phyloP scores from a whole-genome alignment of 129 eudicot genomes.

The Flaveria ramosissima region DNA sequence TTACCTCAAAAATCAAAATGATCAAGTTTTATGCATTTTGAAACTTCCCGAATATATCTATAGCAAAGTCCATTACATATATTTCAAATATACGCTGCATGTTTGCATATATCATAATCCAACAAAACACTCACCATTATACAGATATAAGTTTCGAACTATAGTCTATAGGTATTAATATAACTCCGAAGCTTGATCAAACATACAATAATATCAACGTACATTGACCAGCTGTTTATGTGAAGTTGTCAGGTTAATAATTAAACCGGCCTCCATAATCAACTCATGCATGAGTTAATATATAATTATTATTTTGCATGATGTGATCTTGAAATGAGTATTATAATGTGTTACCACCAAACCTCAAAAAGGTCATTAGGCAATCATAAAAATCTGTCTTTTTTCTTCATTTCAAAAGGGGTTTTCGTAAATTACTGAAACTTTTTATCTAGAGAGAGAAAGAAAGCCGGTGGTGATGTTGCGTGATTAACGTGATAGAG shows the following conservation, averaged over 20 bases:
- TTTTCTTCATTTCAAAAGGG: constrained; percentile 14
- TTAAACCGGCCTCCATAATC: not conserved
- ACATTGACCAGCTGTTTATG: not conserved
- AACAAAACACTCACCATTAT: not conserved
- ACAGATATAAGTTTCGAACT: not conserved
- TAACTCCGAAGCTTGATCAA: not conserved
- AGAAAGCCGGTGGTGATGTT: constrained; percentile 19
- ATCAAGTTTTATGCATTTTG: not conserved
- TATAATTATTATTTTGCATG: constrained; percentile 13
- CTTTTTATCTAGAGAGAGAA: constrained; percentile 25
- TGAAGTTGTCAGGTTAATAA: constrained; percentile 8
- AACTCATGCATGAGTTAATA: not conserved
- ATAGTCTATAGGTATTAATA: not conserved
- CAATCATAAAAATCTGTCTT: constrained; percentile 12
- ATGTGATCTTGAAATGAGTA: constrained; percentile 29
- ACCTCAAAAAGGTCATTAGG: constrained; percentile 26
- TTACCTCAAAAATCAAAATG: too few relatives aligned
- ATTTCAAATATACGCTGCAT: not conserved
- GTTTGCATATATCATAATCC: not conserved
- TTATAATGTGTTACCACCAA: constrained; percentile 24
- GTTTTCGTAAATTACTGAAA: constrained; percentile 14
- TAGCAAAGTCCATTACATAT: too few relatives aligned
- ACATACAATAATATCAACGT: not conserved
- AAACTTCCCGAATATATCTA: not conserved
- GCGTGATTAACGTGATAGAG: constrained; percentile 55